Base-by-base conservation (phyloP, 2,329 filamentous ascomycete genomes). In the Dactylonectria estremocensis region DNA sequence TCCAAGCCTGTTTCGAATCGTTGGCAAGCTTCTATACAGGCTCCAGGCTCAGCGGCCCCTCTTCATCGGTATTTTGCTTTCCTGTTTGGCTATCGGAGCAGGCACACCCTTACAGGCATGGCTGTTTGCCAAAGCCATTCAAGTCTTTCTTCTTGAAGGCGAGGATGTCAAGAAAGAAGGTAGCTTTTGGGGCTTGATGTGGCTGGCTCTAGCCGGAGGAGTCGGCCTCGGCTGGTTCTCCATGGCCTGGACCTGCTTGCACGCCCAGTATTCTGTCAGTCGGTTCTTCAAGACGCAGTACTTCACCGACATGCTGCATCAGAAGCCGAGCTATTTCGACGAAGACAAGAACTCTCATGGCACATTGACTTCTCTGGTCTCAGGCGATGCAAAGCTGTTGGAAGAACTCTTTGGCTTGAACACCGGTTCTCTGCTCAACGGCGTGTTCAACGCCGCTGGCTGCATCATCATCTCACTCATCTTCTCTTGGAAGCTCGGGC, bases 401-500 rank as follows among this genome's bases (percentile, higher is more conserved):
- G 78, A 80, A 35, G 76, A 80, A 9, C 70, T 80, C 1, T 66
- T 80, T 2, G 79, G 78, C 1, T 49, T 78, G n/a, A 80, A 80
- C 24, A 61, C 78, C 6, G 78, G 75, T 2, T 70, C 79, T 3
- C 52, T 76, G 14, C 64, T 80, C 20, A 72, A 74, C 1, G 75
- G 74, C 7, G 61, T 78, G 7, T 78, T 80, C 55, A 78, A 72
- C 24, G 71, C 79, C 9, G 67, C 71, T 5, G 79, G 78, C 1
- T 79, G 78, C 33, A 61, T 75, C 18, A 67, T 66, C n/a, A 77
- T 81, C 9, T 67, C 78, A 0, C 67, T 81, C 2, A 66, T 74
- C 5, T 80, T 79, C 43, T 78, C 77, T 1, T 83, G 81, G 81
- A 82, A 82, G 53, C 74, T 83, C 2, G 79, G 77, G 3, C 54